Base-by-base conservation (phyloP, 139 green algal species). In the Diplosphaera chodatii region DNA sequence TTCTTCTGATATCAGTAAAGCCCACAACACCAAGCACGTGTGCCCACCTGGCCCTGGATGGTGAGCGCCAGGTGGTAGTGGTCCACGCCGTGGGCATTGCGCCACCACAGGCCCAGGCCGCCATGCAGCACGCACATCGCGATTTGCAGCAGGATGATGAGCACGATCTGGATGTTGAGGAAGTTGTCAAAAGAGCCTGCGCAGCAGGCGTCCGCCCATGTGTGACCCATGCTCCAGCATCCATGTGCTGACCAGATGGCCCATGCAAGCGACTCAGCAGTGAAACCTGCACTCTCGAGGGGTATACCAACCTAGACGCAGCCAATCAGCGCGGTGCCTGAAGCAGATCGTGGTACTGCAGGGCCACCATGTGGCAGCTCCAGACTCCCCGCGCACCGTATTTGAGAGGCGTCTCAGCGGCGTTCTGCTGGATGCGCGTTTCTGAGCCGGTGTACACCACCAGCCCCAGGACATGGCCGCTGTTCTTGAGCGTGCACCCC, bases 381-480 rank as follows among this genome's bases (percentile, higher is more conserved):
- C n/a, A n/a, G n/a, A n/a, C n/a, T n/a, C n/a, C n/a, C n/a, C n/a
- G n/a, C n/a, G n/a, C n/a, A n/a, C n/a, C 81, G 33, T 82, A 64
- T 78, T 93, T 93, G 66, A 82, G 84, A 2, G 86, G 85, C 15
- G 86, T 78, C 48, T 81, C 76, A 25, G 81, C 87, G 18, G 85
- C 73, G 73, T 93, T 93, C 82, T 83, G 86, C 73, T 90, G 87
- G 67, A 92, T 87, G 69, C 91, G 87, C 20, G 86, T 86, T 63
- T 94, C 89, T 25, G 68, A 59, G 70, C 92, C 92, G 40, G 92
- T 91, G 77, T 95, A 98, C 3, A 97, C 82, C 18, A 93, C 90
- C 13, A 87, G 73, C 0, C 87, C 89, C 68, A 89, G 83, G 10
- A 93, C 70, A 23, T 78, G 68, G 2, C 69, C 68, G 10, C 68